A percentile compares a stretch with the other conserved stretches of the same genome.
These are phyloP conservation scores for Agarophyton chilense DNA, from an alignment of 23 red algal species.

Conservation along the genomic window DNA sequence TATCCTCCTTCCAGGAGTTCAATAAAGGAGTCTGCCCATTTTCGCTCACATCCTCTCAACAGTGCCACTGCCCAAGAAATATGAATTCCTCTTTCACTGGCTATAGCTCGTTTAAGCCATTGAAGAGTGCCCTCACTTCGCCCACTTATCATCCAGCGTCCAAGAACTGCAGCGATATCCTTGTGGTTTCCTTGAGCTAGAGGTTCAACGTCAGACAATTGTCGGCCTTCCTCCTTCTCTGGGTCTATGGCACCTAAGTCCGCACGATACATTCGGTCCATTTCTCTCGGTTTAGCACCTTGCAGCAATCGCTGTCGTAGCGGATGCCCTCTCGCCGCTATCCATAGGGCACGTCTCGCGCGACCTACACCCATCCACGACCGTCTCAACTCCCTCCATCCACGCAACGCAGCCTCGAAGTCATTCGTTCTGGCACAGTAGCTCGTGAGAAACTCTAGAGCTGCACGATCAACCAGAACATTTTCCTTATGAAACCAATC, in stretches of 20 bases:
- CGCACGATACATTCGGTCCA: constrained; percentile 23
- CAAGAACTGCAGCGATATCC: constrained; percentile 45
- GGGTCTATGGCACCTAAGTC: constrained; percentile 1
- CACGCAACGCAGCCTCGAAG: constrained; percentile 37
- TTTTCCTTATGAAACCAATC: constrained; percentile 45
- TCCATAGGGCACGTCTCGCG: constrained; percentile 30
- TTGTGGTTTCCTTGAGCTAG: not conserved
- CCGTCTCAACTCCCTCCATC: constrained; percentile 56
- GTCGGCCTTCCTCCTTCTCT: not conserved
- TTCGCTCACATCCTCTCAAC: constrained; percentile 9
- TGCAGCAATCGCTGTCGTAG: not conserved
- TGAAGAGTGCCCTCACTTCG: constrained; percentile 13
- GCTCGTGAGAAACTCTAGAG: constrained; percentile 28
- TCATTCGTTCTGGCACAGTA: constrained; percentile 14
- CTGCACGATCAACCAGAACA: constrained; percentile 7
- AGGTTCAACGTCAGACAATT: not conserved
- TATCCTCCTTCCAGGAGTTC: constrained; percentile 5
- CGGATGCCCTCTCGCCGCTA: not conserved
- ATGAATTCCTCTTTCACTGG: constrained; percentile 3
- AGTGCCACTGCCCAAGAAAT: not conserved
- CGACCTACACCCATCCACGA: constrained; percentile 44
- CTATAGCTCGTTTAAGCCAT: constrained; percentile 30
- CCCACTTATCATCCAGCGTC: constrained; percentile 39
- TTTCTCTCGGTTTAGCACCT: not conserved
- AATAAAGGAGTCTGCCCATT: constrained; percentile 39